phyloP scores from a whole-genome alignment of 495 filamentous ascomycete species.

The Apiosordaria backusii region DNA sequence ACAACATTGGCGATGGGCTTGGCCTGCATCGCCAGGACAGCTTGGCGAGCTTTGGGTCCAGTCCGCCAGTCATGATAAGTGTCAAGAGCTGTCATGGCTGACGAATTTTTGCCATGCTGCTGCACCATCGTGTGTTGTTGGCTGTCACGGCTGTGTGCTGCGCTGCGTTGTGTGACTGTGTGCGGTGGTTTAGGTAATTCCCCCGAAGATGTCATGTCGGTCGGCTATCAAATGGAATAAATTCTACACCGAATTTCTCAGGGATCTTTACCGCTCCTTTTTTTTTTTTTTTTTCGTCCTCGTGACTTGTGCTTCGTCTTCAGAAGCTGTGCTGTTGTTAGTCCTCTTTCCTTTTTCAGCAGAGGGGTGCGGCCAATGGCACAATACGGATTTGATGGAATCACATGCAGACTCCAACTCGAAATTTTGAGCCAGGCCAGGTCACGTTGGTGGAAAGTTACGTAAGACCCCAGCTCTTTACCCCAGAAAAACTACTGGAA shows the following conservation, averaged over 20 bases:
- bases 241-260: constrained; percentile 3
- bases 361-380: constrained; percentile 15
- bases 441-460: constrained; percentile 27
- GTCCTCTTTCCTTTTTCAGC: constrained; percentile 9
- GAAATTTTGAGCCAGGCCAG: constrained; percentile 5
- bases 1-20: not conserved
- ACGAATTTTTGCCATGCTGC: constrained; percentile 9
- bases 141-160: too few relatives aligned
- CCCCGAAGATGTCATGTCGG: not conserved
- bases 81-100: not conserved
- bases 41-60: not conserved
- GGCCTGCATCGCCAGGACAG: constrained; percentile 1
- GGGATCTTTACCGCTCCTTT: constrained; percentile 16
- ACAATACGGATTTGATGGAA: constrained; percentile 15
- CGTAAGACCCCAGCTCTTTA: constrained; percentile 24
- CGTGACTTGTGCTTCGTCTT: constrained; percentile 15
- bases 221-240: not conserved
- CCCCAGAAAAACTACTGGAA: not conserved
- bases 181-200: not conserved
- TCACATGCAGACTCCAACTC: constrained; percentile 26
- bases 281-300: constrained; percentile 17
- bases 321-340: constrained; percentile 11
- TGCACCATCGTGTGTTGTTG: constrained; percentile 7
- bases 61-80: constrained; percentile 2
- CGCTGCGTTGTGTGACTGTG: not conserved